Base-by-base conservation (phyloP, 2,329 filamentous ascomycete species). In the Neonectria faginata region DNA sequence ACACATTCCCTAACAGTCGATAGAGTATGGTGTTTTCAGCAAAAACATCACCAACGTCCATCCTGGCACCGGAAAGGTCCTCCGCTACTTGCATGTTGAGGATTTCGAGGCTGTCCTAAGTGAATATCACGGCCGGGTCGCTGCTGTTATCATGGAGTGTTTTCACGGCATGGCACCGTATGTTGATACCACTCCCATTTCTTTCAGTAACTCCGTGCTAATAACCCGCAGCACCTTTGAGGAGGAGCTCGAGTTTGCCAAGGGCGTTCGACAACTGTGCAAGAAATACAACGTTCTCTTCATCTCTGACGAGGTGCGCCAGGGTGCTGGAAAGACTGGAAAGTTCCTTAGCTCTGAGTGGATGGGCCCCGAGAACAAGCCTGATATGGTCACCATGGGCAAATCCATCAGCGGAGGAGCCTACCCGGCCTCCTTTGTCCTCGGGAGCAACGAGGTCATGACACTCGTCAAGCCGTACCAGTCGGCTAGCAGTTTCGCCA, bases 231-330 rank as follows among this genome's bases (percentile, higher is more conserved):
- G 62, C 2, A 57, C 62, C 14, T 60, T 61, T 8, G 53, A 65
- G 14, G 59, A 66, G 14, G 65, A 67, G 12, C 22, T 67, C 9
- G 56, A 63, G 3, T 67, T 67, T 39, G 58, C 44, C 18, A 61
- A 36, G 1, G 57, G 22, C 5, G 65, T 67, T 16, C 56, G 65
- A 16, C 33, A 63, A 22, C 50, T 66, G 5, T 67, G 63, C 57
- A 67, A 63, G 39, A 62, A 67, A 31, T 66, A 66, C 59, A 68
- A 67, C 4, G 55, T 68, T 16, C 63, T 70, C 29, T 74, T 72
- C 57, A 70, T 73, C 31, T 67, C 68, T 8, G 72, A 73, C 31
- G 71, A 74, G 51, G 64, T 73, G 12, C 70, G 68, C 25, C 61
- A 63, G 54, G 72, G 72, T 8, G 53, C 59, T n/a, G 64, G 64